A percentile compares a stretch with the other conserved stretches of the same genome.
phyloP scores from a whole-genome alignment of 148 eudicot species.

The Camellia japonica region DNA sequence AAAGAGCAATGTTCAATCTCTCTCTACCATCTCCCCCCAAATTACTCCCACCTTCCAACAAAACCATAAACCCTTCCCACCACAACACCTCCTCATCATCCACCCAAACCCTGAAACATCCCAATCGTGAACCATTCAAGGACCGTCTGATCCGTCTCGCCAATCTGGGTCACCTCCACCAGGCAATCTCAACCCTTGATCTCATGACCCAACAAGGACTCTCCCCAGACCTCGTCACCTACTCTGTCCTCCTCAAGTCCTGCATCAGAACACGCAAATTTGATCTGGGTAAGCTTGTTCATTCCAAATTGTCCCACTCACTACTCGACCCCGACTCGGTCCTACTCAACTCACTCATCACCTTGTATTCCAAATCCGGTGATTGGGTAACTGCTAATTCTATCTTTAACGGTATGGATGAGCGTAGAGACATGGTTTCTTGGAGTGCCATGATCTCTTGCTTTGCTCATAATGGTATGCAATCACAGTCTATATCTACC shows the following conservation, averaged over 20 bases:
- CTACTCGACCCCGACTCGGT: constrained; percentile 38
- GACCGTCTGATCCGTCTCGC: constrained; percentile 46
- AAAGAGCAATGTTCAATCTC: constrained; percentile 27
- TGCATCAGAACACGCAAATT: constrained; percentile 47
- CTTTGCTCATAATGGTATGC: constrained; percentile 42
- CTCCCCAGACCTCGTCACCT: constrained; percentile 50
- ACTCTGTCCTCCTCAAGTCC: constrained; percentile 58
- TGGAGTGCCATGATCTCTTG: constrained; percentile 70
- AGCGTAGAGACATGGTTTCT: constrained; percentile 45
- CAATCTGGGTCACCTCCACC: constrained; percentile 27
- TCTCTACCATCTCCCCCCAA: constrained; percentile 43
- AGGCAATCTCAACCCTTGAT: constrained; percentile 57
- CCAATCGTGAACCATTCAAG: constrained; percentile 39
- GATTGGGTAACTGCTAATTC: constrained; percentile 45
- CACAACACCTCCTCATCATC: constrained; percentile 9
- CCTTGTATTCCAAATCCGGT: constrained; percentile 54
- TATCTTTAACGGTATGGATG: constrained; percentile 37
- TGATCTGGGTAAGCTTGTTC: constrained; percentile 45
- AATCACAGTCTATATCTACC: constrained; percentile 29
- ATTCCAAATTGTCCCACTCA: constrained; percentile 33
- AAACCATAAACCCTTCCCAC: constrained; percentile 20
- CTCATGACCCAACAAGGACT: constrained; percentile 37
- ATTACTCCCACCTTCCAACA: constrained; percentile 6
- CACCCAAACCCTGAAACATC: constrained; percentile 8
- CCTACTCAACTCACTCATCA: constrained; percentile 47